phyloP scores from a whole-genome alignment of 2,329 filamentous ascomycete species.

The Lasiodiplodia sp. region DNA sequence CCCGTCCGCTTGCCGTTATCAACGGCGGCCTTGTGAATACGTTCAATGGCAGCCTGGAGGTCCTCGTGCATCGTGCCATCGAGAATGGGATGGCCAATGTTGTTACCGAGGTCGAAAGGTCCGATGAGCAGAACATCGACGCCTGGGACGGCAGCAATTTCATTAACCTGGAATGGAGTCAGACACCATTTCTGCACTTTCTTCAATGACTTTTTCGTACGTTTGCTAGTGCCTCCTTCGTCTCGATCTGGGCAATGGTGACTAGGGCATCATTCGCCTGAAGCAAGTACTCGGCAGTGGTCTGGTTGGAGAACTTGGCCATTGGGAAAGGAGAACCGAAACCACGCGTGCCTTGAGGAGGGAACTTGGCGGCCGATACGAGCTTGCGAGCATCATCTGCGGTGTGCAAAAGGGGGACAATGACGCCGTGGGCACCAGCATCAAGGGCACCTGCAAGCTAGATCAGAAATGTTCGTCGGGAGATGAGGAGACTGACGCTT shows the following conservation, averaged over 20 bases:
- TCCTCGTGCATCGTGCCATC: conserved; percentile 57
- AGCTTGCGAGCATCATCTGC: conserved; percentile 61
- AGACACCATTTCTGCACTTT: background rate
- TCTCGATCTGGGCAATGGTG: conserved; percentile 60
- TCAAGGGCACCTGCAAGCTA: conserved; percentile 60
- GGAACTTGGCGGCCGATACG: conserved; percentile 63
- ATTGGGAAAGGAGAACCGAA: conserved; percentile 64
- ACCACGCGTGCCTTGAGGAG: conserved; percentile 61
- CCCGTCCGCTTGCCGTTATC: conserved; percentile 61
- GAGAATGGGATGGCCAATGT: conserved; percentile 62
- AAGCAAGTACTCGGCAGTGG: conserved; percentile 58
- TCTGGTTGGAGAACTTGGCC: conserved; percentile 52
- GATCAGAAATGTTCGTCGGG: background rate
- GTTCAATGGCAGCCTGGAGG: conserved; percentile 59
- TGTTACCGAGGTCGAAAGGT: conserved; percentile 65
- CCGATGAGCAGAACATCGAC: conserved; percentile 63
- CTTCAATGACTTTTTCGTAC: conserved; percentile 29
- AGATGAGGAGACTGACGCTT: conserved; percentile 54
- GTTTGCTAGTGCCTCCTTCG: conserved; percentile 48
- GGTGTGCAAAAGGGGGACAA: conserved; percentile 62
- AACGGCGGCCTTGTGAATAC: conserved; percentile 59
- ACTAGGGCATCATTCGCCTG: conserved; percentile 62
- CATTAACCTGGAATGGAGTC: conserved; percentile 46
- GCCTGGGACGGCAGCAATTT: conserved; percentile 61
- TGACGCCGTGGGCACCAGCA: conserved; percentile 65